phyloP scores from a whole-genome alignment of 192 early-diverging fungal species.

The Backusella luteola region DNA sequence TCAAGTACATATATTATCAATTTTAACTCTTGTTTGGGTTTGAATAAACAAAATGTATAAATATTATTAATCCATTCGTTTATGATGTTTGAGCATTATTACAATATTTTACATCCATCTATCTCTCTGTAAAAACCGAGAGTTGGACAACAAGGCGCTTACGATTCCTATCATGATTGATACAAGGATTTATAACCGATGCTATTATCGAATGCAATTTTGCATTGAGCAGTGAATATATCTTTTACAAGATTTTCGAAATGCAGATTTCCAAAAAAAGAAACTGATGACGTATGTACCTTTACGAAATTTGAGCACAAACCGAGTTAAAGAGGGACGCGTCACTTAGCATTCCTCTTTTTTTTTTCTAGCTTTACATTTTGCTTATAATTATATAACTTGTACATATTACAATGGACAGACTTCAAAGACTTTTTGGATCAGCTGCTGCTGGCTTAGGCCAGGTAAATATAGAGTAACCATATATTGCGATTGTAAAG shows the following conservation, averaged over 20 bases:
- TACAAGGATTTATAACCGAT: too few species aligned
- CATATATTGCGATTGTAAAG: neutral
- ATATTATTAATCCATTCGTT: neutral
- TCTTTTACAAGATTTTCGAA: neutral
- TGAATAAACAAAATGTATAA: conserved; percentile 11
- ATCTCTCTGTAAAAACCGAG: neutral
- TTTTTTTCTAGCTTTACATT: conserved; percentile 7
- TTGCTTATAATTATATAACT: neutral
- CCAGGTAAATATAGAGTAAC: conserved; percentile 13
- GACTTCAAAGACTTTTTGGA: conserved; percentile 60
- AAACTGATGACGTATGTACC: neutral
- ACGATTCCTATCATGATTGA: too few species aligned
- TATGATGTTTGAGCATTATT: too few species aligned
- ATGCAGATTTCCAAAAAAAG: neutral
- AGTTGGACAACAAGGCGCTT: neutral
- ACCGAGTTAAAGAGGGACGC: neutral
- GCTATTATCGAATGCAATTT: too few species aligned
- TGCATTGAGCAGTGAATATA: too few species aligned
- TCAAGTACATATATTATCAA: neutral
- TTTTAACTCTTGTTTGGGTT: neutral
- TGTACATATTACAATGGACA: conserved; percentile 45
- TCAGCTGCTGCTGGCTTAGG: conserved; percentile 48
- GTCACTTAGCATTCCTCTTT: neutral
- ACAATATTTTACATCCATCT: too few species aligned
- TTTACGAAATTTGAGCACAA: neutral